These are phyloP conservation scores for Lentinus brumalis DNA, from an alignment of 768 basidiomycete species.

Conservation along the genomic window DNA sequence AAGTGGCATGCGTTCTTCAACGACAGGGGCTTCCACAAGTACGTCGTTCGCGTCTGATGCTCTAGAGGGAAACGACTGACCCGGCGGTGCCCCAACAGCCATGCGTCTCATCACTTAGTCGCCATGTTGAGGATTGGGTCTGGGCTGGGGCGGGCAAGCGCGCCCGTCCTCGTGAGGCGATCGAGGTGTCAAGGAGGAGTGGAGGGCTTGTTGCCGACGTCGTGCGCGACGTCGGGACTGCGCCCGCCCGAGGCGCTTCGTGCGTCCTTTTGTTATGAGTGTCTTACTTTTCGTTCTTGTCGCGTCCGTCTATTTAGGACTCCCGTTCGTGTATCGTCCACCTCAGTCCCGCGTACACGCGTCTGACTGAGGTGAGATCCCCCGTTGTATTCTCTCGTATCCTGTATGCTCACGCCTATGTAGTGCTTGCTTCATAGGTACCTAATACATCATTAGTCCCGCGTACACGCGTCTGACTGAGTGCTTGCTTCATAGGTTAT, in stretches of 20 bases:
- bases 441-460: background rate
- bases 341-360: background rate
- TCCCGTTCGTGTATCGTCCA: background rate
- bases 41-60: slow-evolving; percentile 13
- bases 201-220: no score
- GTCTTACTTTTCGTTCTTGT: no score
- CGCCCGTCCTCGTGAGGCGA: no score
- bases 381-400: background rate
- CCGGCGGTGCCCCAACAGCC: background rate
- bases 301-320: no score
- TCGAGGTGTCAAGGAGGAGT: no score
- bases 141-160: no score
- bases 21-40: slow-evolving; percentile 53
- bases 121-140: background rate
- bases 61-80: no score
- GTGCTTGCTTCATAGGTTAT: background rate
- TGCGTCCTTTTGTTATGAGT: no score
- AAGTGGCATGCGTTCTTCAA: slow-evolving; percentile 54
- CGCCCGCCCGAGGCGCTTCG: background rate
- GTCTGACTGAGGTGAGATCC: background rate
- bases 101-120: slow-evolving; percentile 6
- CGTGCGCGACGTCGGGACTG: background rate
- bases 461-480: background rate
- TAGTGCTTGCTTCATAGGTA: background rate
- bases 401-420: background rate